phyloP scores from a whole-genome alignment of 345 rosid species.

The Eucalyptus viminalis region DNA sequence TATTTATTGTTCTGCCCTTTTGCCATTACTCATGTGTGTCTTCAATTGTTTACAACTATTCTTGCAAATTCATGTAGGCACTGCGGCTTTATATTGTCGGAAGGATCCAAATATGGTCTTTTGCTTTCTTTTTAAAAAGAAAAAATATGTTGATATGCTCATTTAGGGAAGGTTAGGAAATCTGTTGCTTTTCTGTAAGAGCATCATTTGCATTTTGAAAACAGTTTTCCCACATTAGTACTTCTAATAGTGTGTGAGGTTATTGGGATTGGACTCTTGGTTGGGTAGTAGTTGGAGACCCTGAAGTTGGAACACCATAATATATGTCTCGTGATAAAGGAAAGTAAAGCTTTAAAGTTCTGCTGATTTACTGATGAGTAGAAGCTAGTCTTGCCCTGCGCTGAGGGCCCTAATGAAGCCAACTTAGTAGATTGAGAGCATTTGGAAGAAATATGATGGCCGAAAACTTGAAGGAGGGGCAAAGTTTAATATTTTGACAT shows the following conservation, averaged over 20 bases:
- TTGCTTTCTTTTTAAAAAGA: neutral
- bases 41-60: neutral
- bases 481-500: neutral
- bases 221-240: neutral
- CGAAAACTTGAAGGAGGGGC: neutral
- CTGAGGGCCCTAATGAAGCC: neutral
- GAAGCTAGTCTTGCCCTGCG: neutral
- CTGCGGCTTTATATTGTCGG: neutral
- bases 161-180: neutral
- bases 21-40: neutral
- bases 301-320: neutral
- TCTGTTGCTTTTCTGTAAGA: neutral
- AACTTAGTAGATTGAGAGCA: neutral
- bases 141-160: neutral
- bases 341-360: neutral
- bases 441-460: neutral
- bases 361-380: neutral
- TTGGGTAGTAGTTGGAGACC: neutral
- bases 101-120: neutral
- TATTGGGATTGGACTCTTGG: neutral
- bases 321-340: neutral
- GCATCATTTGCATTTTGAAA: neutral
- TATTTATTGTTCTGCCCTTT: neutral
- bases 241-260: neutral
- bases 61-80: neutral